Conservation (phyloP, 2,329 filamentous ascomycete species). For the Zarea fungicola region DNA sequence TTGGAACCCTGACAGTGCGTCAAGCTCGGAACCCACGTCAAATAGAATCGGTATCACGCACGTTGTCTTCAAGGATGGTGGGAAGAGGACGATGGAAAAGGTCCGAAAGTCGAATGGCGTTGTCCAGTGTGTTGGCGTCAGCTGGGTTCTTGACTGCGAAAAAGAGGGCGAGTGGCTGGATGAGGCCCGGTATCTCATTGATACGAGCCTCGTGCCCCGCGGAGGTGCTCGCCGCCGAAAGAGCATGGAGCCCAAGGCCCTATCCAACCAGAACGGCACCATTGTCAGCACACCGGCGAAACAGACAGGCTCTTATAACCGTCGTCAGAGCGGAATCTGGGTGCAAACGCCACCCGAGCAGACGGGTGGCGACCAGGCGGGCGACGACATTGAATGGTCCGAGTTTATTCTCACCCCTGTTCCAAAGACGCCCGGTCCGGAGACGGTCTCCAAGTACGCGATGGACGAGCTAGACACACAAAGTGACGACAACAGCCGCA, state of each 20-base stretch:
- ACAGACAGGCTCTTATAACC: slow-evolving; percentile 42
- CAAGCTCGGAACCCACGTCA: slow-evolving; percentile 30
- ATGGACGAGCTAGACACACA: slow-evolving; percentile 43
- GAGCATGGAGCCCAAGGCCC: slow-evolving; percentile 71
- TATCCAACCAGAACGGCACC: slow-evolving; percentile 64
- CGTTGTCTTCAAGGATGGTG: slow-evolving; percentile 85
- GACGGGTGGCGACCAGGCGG: slow-evolving; percentile 33
- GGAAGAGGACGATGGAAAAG: slow-evolving; percentile 74
- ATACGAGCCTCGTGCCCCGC: slow-evolving; percentile 61
- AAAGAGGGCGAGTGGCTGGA: slow-evolving; percentile 72
- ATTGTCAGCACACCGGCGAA: slow-evolving; percentile 43
- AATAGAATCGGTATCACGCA: slow-evolving; percentile 73
- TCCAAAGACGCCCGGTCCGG: slow-evolving; percentile 54
- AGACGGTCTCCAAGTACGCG: slow-evolving; percentile 48
- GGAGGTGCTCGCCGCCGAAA: slow-evolving; percentile 68
- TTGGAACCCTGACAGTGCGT: slow-evolving; percentile 54
- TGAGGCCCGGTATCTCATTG: slow-evolving; percentile 63
- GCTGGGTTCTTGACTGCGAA: slow-evolving; percentile 84
- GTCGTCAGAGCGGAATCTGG: slow-evolving; percentile 52
- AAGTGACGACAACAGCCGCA: slow-evolving; percentile 26
- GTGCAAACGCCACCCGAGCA: slow-evolving; percentile 48
- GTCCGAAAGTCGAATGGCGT: slow-evolving; percentile 66
- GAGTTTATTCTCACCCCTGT: slow-evolving; percentile 48
- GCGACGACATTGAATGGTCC: slow-evolving; percentile 36
- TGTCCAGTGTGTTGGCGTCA: slow-evolving; percentile 80